Conservation (phyloP, 2,329 filamentous ascomycete species). For the Colletotrichum sp. region DNA sequence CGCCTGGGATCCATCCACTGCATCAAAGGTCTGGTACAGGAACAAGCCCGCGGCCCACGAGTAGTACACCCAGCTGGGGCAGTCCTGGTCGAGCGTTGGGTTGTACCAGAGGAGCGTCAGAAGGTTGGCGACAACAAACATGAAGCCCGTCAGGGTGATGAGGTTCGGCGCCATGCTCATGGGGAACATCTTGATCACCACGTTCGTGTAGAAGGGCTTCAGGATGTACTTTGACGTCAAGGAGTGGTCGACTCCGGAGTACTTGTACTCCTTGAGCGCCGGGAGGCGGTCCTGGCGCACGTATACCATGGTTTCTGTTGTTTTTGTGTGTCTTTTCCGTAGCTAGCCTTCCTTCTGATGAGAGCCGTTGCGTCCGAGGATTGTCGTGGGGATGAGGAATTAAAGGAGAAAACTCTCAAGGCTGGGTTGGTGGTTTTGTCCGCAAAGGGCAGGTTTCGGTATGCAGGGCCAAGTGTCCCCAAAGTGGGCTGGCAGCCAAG, state of each 20-base stretch:
- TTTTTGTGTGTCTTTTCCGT: neutral
- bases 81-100: slow-evolving; percentile 91
- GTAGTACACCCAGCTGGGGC: slow-evolving; percentile 93
- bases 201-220: slow-evolving; percentile 96
- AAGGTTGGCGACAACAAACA: slow-evolving; percentile 88
- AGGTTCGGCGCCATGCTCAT: slow-evolving; percentile 90
- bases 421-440: neutral
- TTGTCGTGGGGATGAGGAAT: neutral
- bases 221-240: slow-evolving; percentile 89
- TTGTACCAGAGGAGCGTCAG: slow-evolving; percentile 95
- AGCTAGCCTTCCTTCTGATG: neutral
- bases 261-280: slow-evolving; percentile 93
- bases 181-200: slow-evolving; percentile 93
- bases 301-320: slow-evolving; percentile 76
- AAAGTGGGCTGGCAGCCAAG: neutral
- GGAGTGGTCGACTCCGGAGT: slow-evolving; percentile 89
- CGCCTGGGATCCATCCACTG: slow-evolving; percentile 93
- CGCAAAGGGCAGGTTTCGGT: neutral
- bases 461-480: slow-evolving; percentile 2
- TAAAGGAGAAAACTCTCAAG: neutral
- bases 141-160: slow-evolving; percentile 91
- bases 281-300: slow-evolving; percentile 89
- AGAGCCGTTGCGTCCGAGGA: neutral
- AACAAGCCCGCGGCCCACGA: slow-evolving; percentile 90
- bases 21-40: slow-evolving; percentile 97